Evolutionary conservation across 106 monocot species (phyloP).

Genomic region (Chionographis japonica): DNA sequence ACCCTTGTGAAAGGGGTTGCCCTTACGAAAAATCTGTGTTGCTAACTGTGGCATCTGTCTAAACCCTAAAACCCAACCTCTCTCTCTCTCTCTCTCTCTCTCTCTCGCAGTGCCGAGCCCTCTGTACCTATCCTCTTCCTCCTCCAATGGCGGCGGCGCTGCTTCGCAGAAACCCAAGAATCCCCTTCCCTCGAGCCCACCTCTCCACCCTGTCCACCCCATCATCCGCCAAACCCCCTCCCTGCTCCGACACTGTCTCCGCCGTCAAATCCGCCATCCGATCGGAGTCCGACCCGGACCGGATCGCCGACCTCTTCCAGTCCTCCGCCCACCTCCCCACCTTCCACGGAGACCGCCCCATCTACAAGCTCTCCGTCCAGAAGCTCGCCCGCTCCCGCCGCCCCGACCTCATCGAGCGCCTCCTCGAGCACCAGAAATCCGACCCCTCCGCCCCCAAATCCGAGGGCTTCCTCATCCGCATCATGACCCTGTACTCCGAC

Average conservation of each 20-base stretch:
- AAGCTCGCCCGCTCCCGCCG: constrained; percentile 30
- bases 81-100: constrained; percentile 41
- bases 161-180: neutral
- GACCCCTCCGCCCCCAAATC: constrained; percentile 36
- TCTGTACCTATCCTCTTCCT: neutral
- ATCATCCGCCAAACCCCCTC: neutral
- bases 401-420: constrained; percentile 36
- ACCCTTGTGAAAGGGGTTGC: too few species aligned
- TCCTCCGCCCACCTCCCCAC: constrained; percentile 17
- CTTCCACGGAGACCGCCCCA: constrained; percentile 37
- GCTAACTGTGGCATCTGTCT: constrained; percentile 3
- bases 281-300: constrained; percentile 33
- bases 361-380: constrained; percentile 29
- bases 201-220: neutral
- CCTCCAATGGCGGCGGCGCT: neutral
- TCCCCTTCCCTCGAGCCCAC: constrained; percentile 1
- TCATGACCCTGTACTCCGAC: constrained; percentile 49
- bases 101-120: constrained; percentile 6
- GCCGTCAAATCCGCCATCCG: constrained; percentile 35
- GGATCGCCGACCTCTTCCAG: constrained; percentile 31
- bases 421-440: constrained; percentile 30
- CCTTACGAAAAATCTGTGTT: too few species aligned
- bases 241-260: constrained; percentile 12
- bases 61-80: constrained; percentile 48
- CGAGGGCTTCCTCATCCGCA: constrained; percentile 59